phyloP scores from a whole-genome alignment of 306 rosid species.

The Vachellia pachyceras region DNA sequence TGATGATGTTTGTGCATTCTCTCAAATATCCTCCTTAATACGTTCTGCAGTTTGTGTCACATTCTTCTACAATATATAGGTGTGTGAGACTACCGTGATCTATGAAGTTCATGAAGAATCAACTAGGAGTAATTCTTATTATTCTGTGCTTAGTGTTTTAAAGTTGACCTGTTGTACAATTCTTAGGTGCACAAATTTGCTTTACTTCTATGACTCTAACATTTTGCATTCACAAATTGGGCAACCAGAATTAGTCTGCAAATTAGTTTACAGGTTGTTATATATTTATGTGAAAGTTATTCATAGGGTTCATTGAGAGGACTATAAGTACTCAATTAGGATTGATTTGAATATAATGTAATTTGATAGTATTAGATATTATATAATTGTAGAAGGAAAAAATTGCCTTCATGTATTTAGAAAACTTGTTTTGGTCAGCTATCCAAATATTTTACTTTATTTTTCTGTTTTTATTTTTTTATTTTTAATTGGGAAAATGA shows the following conservation, averaged over 20 bases:
- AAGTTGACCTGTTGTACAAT: neutral
- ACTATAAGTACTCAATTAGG: too few species aligned
- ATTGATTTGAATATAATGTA: neutral
- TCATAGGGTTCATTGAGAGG: neutral
- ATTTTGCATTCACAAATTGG: neutral
- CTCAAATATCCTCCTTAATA: slow-evolving; percentile 37
- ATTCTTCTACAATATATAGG: slow-evolving; percentile 45
- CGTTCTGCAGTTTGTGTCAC: slow-evolving; percentile 27
- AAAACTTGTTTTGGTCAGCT: neutral
- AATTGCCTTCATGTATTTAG: neutral
- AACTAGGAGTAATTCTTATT: too few species aligned
- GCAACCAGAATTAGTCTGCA: too few species aligned
- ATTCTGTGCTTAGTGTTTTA: neutral
- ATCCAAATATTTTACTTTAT: neutral
- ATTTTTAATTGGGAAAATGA: neutral
- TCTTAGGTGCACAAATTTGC: slow-evolving; percentile 14
- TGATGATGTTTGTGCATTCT: slow-evolving; percentile 12
- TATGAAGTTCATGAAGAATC: slow-evolving; percentile 23
- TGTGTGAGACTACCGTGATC: slow-evolving; percentile 26
- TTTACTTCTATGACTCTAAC: neutral
- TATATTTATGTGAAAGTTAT: neutral
- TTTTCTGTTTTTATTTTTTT: too few species aligned
- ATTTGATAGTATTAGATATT: neutral
- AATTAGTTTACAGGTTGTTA: too few species aligned
- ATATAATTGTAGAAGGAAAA: neutral